Evolutionary conservation across 768 basidiomycete genomes (phyloP), one percentile per base, ranked within the genome.

Genomic region (Trichaptum fuscoviolaceum): DNA sequence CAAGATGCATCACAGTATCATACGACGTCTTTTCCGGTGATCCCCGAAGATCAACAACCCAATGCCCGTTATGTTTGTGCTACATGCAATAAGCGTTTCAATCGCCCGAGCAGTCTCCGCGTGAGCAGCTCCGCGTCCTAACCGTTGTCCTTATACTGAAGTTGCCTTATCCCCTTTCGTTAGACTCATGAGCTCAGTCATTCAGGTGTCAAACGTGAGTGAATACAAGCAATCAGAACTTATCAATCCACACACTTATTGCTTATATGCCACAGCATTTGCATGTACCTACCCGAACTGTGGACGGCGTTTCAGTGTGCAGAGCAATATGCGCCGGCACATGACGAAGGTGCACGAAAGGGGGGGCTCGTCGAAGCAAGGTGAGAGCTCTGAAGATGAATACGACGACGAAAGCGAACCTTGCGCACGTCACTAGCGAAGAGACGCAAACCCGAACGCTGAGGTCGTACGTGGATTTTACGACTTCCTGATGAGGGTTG

Each of bases 351-450:
- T 52, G 20, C 42, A 52, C 42, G 42, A 52, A 52, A 52, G 42
- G 42, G 42, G 42, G 42, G 42, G 42, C 42, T 52, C 42, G 42
- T 52, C 42, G 10, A 52, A 52, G 42, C 42, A 52, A 52, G 42
- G 42, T 52, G 42, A 52, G 42, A 52, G 42, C 42, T 52, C 42
- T 52, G 42, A 52, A 52, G 42, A 52, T 52, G 42, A 52, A 12
- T 52, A 52, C 42, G 42, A 52, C 20, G 42, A 52, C 10, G 42
- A 52, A 52, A 52, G 42, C 42, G 42, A 52, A 52, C 5, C 42
- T 52, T 52, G 42, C 42, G 42, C 42, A 52, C 42, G 42, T 52
- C 42, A 52, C 42, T 52, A 52, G 42, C 42, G 42, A 52, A 52
- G 42, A 12, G 42, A 52, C 42, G 42, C 42, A 52, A 52, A 20